Conservation (phyloP, 768 basidiomycete species). For the Hypsizygus marmoreus region DNA sequence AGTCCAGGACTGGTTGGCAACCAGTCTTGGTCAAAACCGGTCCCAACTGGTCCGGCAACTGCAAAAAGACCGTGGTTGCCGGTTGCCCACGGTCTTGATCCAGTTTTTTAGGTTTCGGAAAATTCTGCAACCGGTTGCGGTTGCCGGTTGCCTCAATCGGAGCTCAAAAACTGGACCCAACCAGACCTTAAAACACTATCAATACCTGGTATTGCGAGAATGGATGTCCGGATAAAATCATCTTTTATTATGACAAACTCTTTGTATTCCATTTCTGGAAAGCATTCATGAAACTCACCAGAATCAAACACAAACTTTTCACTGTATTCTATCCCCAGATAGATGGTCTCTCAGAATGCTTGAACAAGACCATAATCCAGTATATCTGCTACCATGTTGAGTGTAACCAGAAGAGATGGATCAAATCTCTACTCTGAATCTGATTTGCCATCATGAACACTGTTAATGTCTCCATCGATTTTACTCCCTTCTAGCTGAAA, state of each 20-base stretch:
- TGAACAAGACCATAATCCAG: conserved; percentile 37
- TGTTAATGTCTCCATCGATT: conserved; percentile 31
- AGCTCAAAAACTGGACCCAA: too few species aligned
- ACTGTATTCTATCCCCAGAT: conserved; percentile 41
- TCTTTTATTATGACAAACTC: conserved; percentile 32
- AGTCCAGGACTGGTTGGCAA: too few species aligned
- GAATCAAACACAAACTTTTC: conserved; percentile 33
- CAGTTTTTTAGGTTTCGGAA: too few species aligned
- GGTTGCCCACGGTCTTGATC: too few species aligned
- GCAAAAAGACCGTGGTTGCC: too few species aligned
- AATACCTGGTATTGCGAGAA: conserved; percentile 34
- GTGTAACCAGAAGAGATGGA: conserved; percentile 35
- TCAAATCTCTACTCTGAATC: conserved; percentile 20
- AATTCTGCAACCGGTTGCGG: too few species aligned
- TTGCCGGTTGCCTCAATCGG: too few species aligned
- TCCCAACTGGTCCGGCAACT: too few species aligned
- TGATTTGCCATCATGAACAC: conserved; percentile 38
- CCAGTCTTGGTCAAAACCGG: too few species aligned
- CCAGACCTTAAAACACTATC: too few species aligned
- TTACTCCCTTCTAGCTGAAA: conserved; percentile 32
- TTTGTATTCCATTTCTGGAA: conserved; percentile 32
- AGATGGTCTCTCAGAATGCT: conserved; percentile 34
- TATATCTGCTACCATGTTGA: conserved; percentile 27
- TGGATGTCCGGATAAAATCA: conserved; percentile 29
- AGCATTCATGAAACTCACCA: conserved; percentile 25